phyloP scores from a whole-genome alignment of 2,329 filamentous ascomycete genomes.

The Penicillium sp. region DNA sequence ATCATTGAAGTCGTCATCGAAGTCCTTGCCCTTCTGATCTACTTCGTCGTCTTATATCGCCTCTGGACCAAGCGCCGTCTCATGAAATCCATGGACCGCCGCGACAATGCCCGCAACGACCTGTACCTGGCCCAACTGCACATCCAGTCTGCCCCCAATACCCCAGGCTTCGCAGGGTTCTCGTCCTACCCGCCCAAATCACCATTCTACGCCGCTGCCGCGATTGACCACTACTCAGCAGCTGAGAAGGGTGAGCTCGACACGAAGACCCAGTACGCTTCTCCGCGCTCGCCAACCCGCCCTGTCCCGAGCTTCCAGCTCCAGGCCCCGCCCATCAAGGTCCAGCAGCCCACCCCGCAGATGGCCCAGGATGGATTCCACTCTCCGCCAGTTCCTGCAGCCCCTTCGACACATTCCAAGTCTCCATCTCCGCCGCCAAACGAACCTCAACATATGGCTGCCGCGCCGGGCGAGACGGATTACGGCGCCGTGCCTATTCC shows the following conservation, averaged over 20 bases:
- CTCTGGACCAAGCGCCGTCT: constrained; percentile 96
- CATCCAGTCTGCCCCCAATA: constrained; percentile 88
- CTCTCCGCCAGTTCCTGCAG: constrained; percentile 29
- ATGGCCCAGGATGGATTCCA: constrained; percentile 61
- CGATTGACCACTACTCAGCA: constrained; percentile 45
- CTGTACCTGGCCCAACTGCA: constrained; percentile 87
- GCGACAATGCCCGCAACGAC: constrained; percentile 90
- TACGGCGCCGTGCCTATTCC: constrained; percentile 89
- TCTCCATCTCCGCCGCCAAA: constrained; percentile 18
- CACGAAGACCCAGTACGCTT: constrained; percentile 51
- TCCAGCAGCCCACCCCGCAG: constrained; percentile 75
- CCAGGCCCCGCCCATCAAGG: constrained; percentile 76
- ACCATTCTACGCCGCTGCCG: constrained; percentile 38
- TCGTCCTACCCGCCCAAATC: constrained; percentile 62
- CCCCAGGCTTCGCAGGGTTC: constrained; percentile 66
- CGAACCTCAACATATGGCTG: constrained; percentile 62
- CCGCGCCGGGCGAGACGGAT: constrained; percentile 74
- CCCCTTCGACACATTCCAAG: constrained; percentile 9
- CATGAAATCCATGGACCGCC: constrained; percentile 92
- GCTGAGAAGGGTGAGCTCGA: constrained; percentile 57
- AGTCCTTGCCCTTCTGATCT: constrained; percentile 84
- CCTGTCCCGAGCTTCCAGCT: constrained; percentile 71
- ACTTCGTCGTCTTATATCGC: constrained; percentile 93
- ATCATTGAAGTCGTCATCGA: constrained; percentile 96
- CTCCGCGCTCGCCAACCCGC: constrained; percentile 62